Percentiles rank a stretch among this genome's conserved stretches.
These are phyloP conservation scores for Phylloporus arenicola DNA, from an alignment of 768 basidiomycete genomes.

Conservation along the genomic window DNA sequence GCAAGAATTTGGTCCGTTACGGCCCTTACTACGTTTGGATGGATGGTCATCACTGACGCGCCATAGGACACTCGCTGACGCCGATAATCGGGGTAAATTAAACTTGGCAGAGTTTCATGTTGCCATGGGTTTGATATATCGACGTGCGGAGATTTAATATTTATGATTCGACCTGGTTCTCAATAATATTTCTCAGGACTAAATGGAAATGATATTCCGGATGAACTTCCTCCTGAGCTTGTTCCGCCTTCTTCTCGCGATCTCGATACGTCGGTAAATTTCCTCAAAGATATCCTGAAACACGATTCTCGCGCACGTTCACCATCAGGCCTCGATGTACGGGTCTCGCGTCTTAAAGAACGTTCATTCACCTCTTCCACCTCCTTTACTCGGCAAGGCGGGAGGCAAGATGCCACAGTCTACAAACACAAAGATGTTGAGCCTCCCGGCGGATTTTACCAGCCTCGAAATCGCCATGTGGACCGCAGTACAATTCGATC, in stretches of 20 bases:
- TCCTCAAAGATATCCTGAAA: constrained; percentile 81
- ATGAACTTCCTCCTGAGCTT: constrained; percentile 80
- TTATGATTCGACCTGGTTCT: neutral
- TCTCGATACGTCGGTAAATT: constrained; percentile 83
- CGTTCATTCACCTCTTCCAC: constrained; percentile 64
- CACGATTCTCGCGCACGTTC: constrained; percentile 78
- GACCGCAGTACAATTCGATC: constrained; percentile 79
- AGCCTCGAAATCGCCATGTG: constrained; percentile 75
- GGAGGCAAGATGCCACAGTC: constrained; percentile 81
- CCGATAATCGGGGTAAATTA: constrained; percentile 90
- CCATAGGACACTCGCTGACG: constrained; percentile 83
- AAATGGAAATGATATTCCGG: constrained; percentile 89
- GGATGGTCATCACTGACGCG: neutral
- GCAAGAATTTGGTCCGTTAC: constrained; percentile 82
- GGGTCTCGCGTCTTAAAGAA: constrained; percentile 57
- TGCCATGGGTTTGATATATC: constrained; percentile 97
- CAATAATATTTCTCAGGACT: constrained; percentile 47
- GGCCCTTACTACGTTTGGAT: neutral
- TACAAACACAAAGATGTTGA: constrained; percentile 77
- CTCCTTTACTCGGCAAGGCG: constrained; percentile 42
- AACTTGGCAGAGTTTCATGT: constrained; percentile 96
- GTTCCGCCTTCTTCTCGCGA: constrained; percentile 88
- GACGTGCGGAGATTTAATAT: constrained; percentile 54
- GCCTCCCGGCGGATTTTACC: constrained; percentile 64
- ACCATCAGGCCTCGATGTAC: constrained; percentile 46